Evolutionary conservation across 805 yeast species (phyloP), one percentile per base, ranked within the genome.

Genomic region (Zygosaccharomyces bailii): DNA sequence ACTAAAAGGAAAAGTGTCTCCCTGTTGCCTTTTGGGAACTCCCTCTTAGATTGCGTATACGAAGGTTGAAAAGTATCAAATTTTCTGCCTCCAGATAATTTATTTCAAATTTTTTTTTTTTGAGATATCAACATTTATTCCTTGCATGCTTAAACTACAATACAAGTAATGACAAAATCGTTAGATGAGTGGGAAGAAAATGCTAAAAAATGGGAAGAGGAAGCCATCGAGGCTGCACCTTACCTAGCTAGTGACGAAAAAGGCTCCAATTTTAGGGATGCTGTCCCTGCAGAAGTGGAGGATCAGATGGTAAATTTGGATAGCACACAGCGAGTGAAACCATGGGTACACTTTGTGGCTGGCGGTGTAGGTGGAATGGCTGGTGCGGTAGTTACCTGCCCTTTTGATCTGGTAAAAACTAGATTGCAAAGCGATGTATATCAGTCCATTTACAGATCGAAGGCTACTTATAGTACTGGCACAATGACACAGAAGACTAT

Each of bases 351-450:
- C 66, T 86, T 86, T 60, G 86, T 86, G n/a, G 90, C 95, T 9
- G 95, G 93, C 40, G 95, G 96, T 10, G 63, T 86, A 19, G 99
- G 97, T 25, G 99, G 99, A 11, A 93, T 93, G 97, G 86, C 91
- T 23, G 99, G 99, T 19, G 96, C 99, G 1, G 69, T 91, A 2
- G 82, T 81, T 43, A 93, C 99, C 0, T 84, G 96, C 55, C 99
- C 99, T 1, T 78, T 93, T 50, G 99, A 90, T 65, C 95, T 93
- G 39, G 96, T 93, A 29, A 93, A 93, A 61, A 93, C 99, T 0
- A 75, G 99, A 58, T 69, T 93, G 44, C 99, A 93, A 64, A 84
- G 96, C 48, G 96, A 89, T 59, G 86, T 84, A 5, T 90, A 84
- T 55, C 76, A 75, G 51, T 68, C 73, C 5, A 65, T 75, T 9